Base-by-base conservation (phyloP, 768 basidiomycete species). In the Tulasnella calospora region DNA sequence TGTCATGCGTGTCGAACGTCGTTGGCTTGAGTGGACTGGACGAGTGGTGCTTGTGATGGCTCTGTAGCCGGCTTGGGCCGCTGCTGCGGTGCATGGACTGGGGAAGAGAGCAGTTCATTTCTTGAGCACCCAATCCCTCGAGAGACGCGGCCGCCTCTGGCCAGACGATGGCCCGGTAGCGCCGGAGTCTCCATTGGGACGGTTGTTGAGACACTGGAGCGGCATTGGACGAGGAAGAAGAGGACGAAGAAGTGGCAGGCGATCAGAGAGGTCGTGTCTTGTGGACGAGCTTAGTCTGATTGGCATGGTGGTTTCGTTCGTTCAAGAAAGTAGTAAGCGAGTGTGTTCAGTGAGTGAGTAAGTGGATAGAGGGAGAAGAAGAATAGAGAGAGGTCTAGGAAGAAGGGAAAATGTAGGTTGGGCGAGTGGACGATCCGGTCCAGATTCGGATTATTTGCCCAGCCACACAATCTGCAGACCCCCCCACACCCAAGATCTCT, bases 241-340 rank as follows among this genome's bases (percentile, higher is more conserved):
- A 69, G 33, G 47, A 74, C 8, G 72, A 61, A 15, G 35, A 17
- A 47, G 46, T 27, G 75, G 72, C 72, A 57, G 27, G 57, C 47
- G 51, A 76, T 30, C 55, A 76, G 47, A 7, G 51, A 76, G 36
- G 74, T 67, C 55, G 6, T 55, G 74, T 76, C 74, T 27, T 38
- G 40, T 61, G 1, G 74, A 38, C 33, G 75, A 30, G 40, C 57
- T 30, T 17, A 76, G 44, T 47, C 71, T 44, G 71, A 41, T 33
- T 40, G 30, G 71, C 40, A 41, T n/a, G 15, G 44, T 41, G 38
- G 21, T 27, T 27, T 38, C 6, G 17, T 73, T 40, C 12, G n/a
- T 73, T 47, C 38, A 73, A 73, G 27, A 15, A n/a, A 21, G 35
- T 23, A 40, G 71, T 36, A 23, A 71, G 9, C 17, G 30, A 36